phyloP scores from a whole-genome alignment of 1,139 yeast genomes.

The Suhomyces choctaworum region DNA sequence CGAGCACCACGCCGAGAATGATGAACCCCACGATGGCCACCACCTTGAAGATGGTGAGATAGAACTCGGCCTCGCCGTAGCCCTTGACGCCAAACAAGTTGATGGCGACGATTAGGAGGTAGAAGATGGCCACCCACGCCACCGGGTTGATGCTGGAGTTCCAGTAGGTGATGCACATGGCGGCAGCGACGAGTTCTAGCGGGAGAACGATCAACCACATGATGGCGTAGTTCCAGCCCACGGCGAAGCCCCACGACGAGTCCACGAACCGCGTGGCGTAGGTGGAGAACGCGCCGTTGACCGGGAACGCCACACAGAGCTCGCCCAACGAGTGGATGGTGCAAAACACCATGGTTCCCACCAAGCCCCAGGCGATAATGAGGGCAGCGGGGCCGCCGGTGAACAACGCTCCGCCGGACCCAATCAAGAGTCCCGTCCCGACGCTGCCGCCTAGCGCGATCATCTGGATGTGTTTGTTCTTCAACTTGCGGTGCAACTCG shows the following conservation, averaged over 20 bases:
- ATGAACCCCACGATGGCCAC: constrained; percentile 46
- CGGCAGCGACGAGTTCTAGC: constrained; percentile 45
- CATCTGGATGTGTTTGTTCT: constrained; percentile 46
- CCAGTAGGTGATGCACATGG: constrained; percentile 47
- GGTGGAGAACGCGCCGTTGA: constrained; percentile 59
- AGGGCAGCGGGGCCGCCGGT: constrained; percentile 84
- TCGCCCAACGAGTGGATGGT: constrained; percentile 64
- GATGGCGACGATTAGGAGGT: constrained; percentile 35
- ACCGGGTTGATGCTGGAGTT: constrained; percentile 37
- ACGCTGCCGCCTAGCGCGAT: constrained; percentile 49
- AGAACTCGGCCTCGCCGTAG: constrained; percentile 48
- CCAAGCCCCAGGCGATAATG: constrained; percentile 63
- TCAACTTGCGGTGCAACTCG: constrained; percentile 38
- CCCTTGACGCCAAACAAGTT: constrained; percentile 48
- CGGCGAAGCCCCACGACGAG: constrained; percentile 60
- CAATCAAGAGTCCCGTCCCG: constrained; percentile 57
- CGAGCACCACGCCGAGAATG: constrained; percentile 39
- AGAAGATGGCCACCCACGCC: constrained; percentile 47
- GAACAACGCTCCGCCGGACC: constrained; percentile 66
- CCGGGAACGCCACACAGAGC: constrained; percentile 60
- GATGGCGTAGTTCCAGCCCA: constrained; percentile 42
- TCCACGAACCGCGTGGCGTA: constrained; percentile 60
- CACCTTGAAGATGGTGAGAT: constrained; percentile 42
- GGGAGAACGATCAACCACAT: constrained; percentile 49
- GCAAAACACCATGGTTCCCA: constrained; percentile 47